These are phyloP conservation scores for Diutina siamensis DNA, from an alignment of 1,139 yeast species.

Conservation along the genomic window DNA sequence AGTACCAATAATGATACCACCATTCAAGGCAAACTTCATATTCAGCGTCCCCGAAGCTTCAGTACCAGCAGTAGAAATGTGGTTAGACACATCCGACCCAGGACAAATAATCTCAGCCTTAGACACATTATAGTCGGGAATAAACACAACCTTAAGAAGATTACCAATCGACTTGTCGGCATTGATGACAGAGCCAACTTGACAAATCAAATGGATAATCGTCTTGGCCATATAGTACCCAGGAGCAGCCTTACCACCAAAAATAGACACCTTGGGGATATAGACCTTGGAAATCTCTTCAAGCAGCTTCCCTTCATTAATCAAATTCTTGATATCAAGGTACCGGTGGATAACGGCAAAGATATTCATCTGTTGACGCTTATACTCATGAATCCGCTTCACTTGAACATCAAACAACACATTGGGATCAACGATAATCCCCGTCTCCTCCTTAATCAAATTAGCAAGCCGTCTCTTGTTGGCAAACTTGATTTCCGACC, in stretches of 20 bases:
- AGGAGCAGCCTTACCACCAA: constrained; percentile 96
- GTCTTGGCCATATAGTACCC: constrained; percentile 93
- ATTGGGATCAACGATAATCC: constrained; percentile 57
- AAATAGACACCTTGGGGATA: constrained; percentile 67
- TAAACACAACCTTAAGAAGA: constrained; percentile 72
- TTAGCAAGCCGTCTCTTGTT: constrained; percentile 66
- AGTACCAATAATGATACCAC: constrained; percentile 90
- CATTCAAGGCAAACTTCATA: constrained; percentile 91
- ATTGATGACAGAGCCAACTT: constrained; percentile 74
- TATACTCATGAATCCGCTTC: constrained; percentile 90
- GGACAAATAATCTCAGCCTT: constrained; percentile 89
- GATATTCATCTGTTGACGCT: constrained; percentile 88
- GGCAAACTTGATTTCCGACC: constrained; percentile 61
- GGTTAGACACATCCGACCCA: constrained; percentile 85
- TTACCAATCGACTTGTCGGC: constrained; percentile 65
- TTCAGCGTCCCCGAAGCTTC: constrained; percentile 95
- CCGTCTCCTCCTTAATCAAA: constrained; percentile 56
- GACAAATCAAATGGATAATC: constrained; percentile 73
- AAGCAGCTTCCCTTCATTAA: constrained; percentile 30
- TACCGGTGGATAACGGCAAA: constrained; percentile 83
- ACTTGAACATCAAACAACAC: constrained; percentile 88
- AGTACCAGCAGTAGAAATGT: constrained; percentile 96
- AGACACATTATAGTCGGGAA: constrained; percentile 88
- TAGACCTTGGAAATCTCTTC: constrained; percentile 57
- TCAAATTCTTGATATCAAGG: constrained; percentile 57